Evolutionary conservation across 805 yeast genomes (phyloP).

Genomic region (Wickerhamiella sergipiensis): DNA sequence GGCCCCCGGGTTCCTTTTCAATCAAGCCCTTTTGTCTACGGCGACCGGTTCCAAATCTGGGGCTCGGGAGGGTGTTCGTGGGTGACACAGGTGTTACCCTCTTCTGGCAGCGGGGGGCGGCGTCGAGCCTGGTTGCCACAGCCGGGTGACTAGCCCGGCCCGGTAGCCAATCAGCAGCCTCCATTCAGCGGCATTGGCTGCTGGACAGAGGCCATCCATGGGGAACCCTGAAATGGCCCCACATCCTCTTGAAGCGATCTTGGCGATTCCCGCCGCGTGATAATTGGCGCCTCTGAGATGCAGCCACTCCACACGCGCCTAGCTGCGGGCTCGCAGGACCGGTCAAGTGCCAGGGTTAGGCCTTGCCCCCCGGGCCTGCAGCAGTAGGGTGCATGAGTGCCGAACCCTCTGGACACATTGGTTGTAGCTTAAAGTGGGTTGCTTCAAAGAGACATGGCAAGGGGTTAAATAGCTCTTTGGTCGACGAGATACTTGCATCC

Average conservation of each 20-base stretch:
- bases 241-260: not conserved
- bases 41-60: not conserved
- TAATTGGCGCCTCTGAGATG: not conserved
- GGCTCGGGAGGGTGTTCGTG: not conserved
- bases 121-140: not conserved
- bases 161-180: not conserved
- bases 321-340: not conserved
- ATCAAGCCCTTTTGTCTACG: not conserved
- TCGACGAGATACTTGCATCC: too few species aligned
- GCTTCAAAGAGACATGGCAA: too few species aligned
- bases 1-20: not conserved
- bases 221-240: not conserved
- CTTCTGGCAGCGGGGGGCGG: not conserved
- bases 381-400: not conserved
- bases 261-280: not conserved
- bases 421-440: too few species aligned
- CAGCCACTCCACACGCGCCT: not conserved
- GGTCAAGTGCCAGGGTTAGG: not conserved
- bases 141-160: not conserved
- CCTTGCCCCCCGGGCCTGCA: not conserved
- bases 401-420: not conserved
- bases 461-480: too few species aligned
- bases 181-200: not conserved
- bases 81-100: not conserved
- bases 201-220: not conserved